phyloP scores from a whole-genome alignment of 2,329 filamentous ascomycete genomes.

The Leptographium radiaticola region DNA sequence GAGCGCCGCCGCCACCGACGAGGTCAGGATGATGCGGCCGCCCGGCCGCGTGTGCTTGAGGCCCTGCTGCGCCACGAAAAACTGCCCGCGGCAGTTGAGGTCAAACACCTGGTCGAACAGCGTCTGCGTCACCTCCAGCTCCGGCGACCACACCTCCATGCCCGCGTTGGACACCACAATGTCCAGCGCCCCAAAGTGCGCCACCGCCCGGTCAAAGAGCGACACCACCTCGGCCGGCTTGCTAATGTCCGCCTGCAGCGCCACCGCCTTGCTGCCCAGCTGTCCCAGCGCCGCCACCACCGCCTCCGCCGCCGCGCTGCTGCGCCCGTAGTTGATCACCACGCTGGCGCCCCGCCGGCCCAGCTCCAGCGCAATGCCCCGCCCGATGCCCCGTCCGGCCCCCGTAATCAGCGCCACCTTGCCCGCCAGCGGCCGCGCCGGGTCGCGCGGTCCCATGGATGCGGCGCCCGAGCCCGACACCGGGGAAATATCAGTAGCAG shows the following conservation, averaged over 20 bases:
- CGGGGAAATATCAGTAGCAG: not conserved
- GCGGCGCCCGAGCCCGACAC: not conserved
- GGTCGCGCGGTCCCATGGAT: not conserved
- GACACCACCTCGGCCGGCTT: conserved; percentile 42
- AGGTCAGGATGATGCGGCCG: conserved; percentile 61
- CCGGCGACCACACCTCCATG: conserved; percentile 58
- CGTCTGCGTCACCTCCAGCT: conserved; percentile 55
- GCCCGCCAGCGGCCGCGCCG: conserved; percentile 22
- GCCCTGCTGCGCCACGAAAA: conserved; percentile 65
- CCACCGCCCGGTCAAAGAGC: conserved; percentile 53
- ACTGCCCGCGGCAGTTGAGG: conserved; percentile 58
- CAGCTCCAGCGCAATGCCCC: conserved; percentile 53
- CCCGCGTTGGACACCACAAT: conserved; percentile 62
- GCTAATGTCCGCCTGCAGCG: conserved; percentile 53
- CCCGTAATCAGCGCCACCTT: conserved; percentile 52
- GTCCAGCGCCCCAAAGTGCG: conserved; percentile 55
- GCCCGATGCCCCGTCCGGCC: conserved; percentile 52
- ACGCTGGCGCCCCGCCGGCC: conserved; percentile 51
- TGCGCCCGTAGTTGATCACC: conserved; percentile 54
- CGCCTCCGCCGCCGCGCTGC: conserved; percentile 39
- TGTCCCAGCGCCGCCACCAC: conserved; percentile 40
- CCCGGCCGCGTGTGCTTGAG: conserved; percentile 58
- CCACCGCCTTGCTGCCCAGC: conserved; percentile 43
- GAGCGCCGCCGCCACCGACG: conserved; percentile 53
- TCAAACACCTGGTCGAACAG: conserved; percentile 62